Conservation (phyloP, 2,329 filamentous ascomycete genomes). For the Phoma sp. region DNA sequence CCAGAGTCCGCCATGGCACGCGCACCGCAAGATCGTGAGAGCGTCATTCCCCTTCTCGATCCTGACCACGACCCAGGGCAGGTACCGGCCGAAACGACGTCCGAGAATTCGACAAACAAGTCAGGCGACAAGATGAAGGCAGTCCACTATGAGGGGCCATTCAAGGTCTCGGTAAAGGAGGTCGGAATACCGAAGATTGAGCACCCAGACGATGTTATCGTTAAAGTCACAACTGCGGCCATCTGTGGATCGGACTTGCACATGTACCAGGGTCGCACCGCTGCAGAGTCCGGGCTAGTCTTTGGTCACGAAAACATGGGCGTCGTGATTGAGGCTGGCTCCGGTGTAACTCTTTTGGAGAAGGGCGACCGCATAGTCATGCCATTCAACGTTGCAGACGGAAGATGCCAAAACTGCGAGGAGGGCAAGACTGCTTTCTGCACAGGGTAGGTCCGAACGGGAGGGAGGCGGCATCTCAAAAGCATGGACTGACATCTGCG, state of each 20-base stretch:
- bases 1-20: constrained; percentile 14
- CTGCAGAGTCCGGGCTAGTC: constrained; percentile 65
- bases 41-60: constrained; percentile 19
- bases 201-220: constrained; percentile 69
- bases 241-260: constrained; percentile 61
- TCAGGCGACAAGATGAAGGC: constrained; percentile 61
- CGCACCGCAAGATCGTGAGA: constrained; percentile 8
- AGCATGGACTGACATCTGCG: not conserved
- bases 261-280: constrained; percentile 71
- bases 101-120: constrained; percentile 16
- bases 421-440: constrained; percentile 70
- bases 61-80: constrained; percentile 22
- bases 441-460: constrained; percentile 55
- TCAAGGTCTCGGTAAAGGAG: constrained; percentile 67
- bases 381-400: constrained; percentile 62
- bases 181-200: constrained; percentile 64
- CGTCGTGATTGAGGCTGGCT: constrained; percentile 60
- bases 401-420: constrained; percentile 67
- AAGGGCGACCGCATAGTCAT: constrained; percentile 69
- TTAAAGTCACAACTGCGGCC: constrained; percentile 69
- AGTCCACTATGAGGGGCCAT: constrained; percentile 67
- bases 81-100: constrained; percentile 13
- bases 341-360: constrained; percentile 65
- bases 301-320: constrained; percentile 70
- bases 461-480: not conserved